Conservation (phyloP, 495 filamentous ascomycete species). For the Lasiosphaeria ovina region DNA sequence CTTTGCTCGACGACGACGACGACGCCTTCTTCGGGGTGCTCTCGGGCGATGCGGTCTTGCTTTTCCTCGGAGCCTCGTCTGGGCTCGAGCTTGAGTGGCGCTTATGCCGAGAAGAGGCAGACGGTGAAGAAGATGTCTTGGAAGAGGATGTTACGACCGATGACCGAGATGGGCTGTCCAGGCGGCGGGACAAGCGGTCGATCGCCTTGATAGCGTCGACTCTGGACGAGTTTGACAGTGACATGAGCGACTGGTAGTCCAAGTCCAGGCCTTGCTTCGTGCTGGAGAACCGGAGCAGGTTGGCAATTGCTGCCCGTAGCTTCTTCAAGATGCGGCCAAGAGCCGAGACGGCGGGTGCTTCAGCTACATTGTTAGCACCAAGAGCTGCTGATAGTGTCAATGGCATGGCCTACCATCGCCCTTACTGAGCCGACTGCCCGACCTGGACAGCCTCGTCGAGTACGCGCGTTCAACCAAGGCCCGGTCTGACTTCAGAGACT, state of each 20-base stretch:
- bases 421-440: conserved; percentile 27
- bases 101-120: conserved; percentile 17
- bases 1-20: background rate
- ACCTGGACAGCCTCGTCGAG: conserved; percentile 22
- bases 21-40: background rate
- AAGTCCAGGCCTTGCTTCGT: conserved; percentile 22
- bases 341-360: conserved; percentile 30
- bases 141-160: conserved; percentile 20
- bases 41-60: background rate
- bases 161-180: conserved; percentile 22
- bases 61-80: background rate
- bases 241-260: conserved; percentile 37
- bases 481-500: conserved; percentile 31
- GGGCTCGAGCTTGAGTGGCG: conserved; percentile 8
- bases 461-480: conserved; percentile 30
- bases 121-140: conserved; percentile 12
- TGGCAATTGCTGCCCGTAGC: conserved; percentile 27
- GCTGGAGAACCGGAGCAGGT: conserved; percentile 25
- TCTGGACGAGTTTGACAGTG: conserved; percentile 35
- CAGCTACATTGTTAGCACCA: conserved; percentile 7
- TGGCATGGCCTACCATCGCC: conserved; percentile 31
- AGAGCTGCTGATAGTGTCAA: background rate
- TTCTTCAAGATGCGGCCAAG: conserved; percentile 30
- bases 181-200: conserved; percentile 32
- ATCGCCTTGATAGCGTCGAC: conserved; percentile 35